A percentile compares a stretch with the other conserved stretches of the same genome.
Evolutionary conservation across 371 early-diverging fungal species (phyloP).

Genomic region (Fennellomyces sp.): DNA sequence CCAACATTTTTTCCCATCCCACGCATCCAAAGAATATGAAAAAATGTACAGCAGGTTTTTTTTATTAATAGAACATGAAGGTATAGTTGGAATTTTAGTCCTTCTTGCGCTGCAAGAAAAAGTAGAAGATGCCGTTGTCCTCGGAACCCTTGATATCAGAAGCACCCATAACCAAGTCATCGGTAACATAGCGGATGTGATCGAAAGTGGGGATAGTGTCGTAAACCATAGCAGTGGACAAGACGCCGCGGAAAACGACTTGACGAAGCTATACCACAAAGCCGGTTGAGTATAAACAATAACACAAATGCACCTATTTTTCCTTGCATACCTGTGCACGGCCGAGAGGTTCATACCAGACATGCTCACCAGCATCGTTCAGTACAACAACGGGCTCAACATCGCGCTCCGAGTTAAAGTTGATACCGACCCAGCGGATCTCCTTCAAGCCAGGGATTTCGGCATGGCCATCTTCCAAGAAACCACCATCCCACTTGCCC

Average conservation of each 20-base stretch:
- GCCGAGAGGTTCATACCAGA: slow-evolving; percentile 2
- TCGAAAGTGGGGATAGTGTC: slow-evolving; percentile 9
- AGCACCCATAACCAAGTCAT: slow-evolving; percentile 7
- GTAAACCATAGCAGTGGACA: slow-evolving; percentile 12
- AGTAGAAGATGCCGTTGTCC: slow-evolving; percentile 10
- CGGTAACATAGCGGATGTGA: slow-evolving; percentile 3
- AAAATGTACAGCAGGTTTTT: too few species aligned
- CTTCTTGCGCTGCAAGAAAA: slow-evolving; percentile 4
- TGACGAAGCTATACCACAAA: slow-evolving; percentile 5
- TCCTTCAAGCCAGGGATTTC: not conserved
- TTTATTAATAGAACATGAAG: too few species aligned
- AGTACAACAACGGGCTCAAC: slow-evolving; percentile 8
- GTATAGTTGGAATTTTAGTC: too few species aligned
- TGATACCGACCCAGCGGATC: slow-evolving; percentile 13
- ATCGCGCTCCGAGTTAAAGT: not conserved
- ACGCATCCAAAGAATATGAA: too few species aligned
- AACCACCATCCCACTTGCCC: slow-evolving; percentile 11
- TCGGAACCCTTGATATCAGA: slow-evolving; percentile 6
- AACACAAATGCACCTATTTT: not conserved
- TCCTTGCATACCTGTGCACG: slow-evolving; percentile 13
- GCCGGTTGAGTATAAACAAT: not conserved
- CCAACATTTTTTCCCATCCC: too few species aligned
- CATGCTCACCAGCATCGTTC: slow-evolving; percentile 4
- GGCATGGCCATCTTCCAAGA: slow-evolving; percentile 5
- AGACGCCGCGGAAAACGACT: slow-evolving; percentile 9